Evolutionary conservation across 192 early-diverging fungal species (phyloP), one percentile per base, ranked within the genome.

Genomic region (Pilobolus umbonatus): DNA sequence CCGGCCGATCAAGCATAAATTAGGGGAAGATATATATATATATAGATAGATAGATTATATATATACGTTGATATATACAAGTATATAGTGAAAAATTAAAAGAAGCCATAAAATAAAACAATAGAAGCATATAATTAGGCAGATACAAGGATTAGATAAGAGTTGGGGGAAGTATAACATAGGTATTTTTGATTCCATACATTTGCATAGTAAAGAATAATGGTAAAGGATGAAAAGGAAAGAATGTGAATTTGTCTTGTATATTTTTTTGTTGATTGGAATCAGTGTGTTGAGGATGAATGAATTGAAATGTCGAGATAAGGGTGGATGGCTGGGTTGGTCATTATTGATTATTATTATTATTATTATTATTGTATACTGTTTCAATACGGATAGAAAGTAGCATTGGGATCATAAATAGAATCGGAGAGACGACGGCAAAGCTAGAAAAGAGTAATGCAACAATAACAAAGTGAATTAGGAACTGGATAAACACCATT

Each of bases 1-100:
- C 57, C 44, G 57, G 57, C 57, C 57, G 44, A 48, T 59, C 57
- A 47, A 59, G 30, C 44, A 46, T 46, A 59, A 45, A 46, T 46
- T 46, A 34, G 30, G 12, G 19, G 31, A 57, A 32, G 17, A 34
- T 10, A 52, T 17, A 35, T 22, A 34, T 34, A 52, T 17, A 51
- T 32, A 44, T 31, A 30, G 19, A 22, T 31, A 35, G 15, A 39
- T 17, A 31, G 8, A 26, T 35, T 19, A 35, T 35, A 21, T 36
- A 54, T 24, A 42, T 17, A 17, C 14, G n/a, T 22, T 4, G 21
- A 43, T 17, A 17, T 19, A 43, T 43, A 43, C 14, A 10, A n/a
- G 36, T 53, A 53, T 22, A 52, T 29, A 48, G 30, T 25, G 21
- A 46, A 46, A 42, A 17, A 42, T n/a, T n/a, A 17, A 19, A 19